Base-by-base conservation (phyloP, 306 rosid species). In the Trifolium pratense region DNA sequence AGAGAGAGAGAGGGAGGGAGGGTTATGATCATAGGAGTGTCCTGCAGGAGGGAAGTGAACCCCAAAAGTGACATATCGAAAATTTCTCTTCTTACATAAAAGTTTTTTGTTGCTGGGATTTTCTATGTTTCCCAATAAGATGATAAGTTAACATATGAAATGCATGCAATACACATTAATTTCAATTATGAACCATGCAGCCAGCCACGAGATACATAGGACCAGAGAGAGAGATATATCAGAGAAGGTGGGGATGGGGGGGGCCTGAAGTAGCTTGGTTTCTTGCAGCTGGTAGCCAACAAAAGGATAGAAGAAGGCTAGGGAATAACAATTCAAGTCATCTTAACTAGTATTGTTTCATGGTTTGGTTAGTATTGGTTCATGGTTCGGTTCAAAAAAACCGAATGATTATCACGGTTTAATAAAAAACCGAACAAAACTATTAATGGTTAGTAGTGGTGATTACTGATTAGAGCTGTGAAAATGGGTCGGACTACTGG, bases 51-150 rank as follows among this genome's bases (percentile, higher is more conserved):
- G 36, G 45, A 65, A 74, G 49, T 58, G 78, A 75, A 42, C 64
- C 75, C 40, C 25, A 75, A 75, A 79, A 83, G 81, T 32, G 79
- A 71, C 76, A 53, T 52, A 76, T 70, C 70, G 15, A 42, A 42
- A 3, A 31, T 70, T 34, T 48, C 23, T 32, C 9, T 62, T 64
- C 32, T 21, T 64, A 18, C 31, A 63, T 61, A 42, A 13, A 74
- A 57, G 75, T 26, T 59, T 16, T 39, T 16, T 39, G 73, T 42
- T 75, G 45, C 72, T 46, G 58, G 68, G 83, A 58, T 20, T 68
- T 74, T 74, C 74, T 49, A 60, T 68, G 69, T 59, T 79, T 67
- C 45, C 75, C 74, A 11, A 56, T 7, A 15, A 80, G 74, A 66
- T 66, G 66, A 76, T 53, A 60, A 68, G n/a, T 66, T 36, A 71